These are phyloP conservation scores for Musa beccarii DNA, from an alignment of 176 grass and related monocot genomes.

Conservation along the genomic window DNA sequence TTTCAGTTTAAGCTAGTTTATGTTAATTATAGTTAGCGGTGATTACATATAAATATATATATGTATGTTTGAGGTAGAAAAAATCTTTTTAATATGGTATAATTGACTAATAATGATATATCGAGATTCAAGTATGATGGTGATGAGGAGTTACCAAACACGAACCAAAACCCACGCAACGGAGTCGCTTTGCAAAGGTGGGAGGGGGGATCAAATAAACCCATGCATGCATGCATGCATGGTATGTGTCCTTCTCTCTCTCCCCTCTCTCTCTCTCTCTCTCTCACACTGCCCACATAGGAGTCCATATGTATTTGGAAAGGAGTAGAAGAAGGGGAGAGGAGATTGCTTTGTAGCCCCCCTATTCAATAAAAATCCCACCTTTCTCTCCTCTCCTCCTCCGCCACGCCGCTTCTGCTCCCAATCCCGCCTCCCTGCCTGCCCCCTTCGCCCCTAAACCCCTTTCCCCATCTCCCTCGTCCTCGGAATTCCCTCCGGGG, in stretches of 20 bases:
- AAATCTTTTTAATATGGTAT: too few relatives aligned
- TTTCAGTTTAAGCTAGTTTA: too few relatives aligned
- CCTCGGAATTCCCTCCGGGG: neutral
- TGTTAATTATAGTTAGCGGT: too few relatives aligned
- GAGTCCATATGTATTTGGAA: constrained; percentile 19
- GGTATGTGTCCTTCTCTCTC: neutral
- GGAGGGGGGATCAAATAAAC: neutral
- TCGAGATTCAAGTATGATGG: neutral
- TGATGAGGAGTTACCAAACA: neutral
- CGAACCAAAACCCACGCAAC: constrained; percentile 25
- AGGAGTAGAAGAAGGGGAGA: constrained; percentile 4
- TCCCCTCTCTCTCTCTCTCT: neutral
- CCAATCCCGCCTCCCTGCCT: constrained; percentile 15
- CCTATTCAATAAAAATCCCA: constrained; percentile 29
- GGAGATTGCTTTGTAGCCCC: constrained; percentile 12
- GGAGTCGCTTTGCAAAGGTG: neutral
- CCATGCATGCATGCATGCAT: constrained; percentile 31
- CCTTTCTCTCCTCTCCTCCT: constrained; percentile 25
- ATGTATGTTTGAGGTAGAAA: too few relatives aligned
- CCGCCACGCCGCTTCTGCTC: neutral
- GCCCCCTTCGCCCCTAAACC: constrained; percentile 25
- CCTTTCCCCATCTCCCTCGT: neutral
- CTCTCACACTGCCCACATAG: constrained; percentile 8
- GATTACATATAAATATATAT: too few relatives aligned
- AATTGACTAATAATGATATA: neutral